A percentile compares a stretch with the other conserved stretches of the same genome.
Conservation (phyloP, 768 basidiomycete species). For the Mrakia hoshinonis region DNA sequence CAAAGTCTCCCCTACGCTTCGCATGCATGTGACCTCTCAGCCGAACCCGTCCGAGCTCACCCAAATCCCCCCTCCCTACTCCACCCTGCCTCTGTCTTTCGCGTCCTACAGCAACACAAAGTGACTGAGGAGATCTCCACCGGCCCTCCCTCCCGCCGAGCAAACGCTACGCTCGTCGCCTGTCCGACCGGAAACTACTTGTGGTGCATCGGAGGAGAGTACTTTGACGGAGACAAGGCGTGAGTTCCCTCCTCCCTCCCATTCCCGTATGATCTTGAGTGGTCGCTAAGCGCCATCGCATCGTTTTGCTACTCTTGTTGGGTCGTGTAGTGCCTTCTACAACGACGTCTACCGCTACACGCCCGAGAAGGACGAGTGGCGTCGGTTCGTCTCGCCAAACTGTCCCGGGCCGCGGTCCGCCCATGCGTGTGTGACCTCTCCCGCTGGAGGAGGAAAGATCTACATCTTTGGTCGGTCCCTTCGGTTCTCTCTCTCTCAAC, state of each 20-base stretch:
- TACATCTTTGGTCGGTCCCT: conserved; percentile 62
- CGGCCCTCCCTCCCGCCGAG: conserved; percentile 71
- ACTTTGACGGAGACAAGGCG: conserved; percentile 72
- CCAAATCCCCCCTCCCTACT: not conserved
- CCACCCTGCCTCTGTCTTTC: not conserved
- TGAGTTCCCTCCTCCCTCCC: conserved; percentile 42
- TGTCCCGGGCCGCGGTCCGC: conserved; percentile 83
- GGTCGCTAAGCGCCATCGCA: not conserved
- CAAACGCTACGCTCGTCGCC: conserved; percentile 70
- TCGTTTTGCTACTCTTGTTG: no score
- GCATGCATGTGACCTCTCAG: no score
- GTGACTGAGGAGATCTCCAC: conserved; percentile 79
- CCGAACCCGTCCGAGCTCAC: not conserved
- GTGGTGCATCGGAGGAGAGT: conserved; percentile 45
- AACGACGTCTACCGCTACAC: conserved; percentile 79
- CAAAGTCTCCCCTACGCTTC: no score
- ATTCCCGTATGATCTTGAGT: not conserved
- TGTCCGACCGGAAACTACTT: conserved; percentile 73
- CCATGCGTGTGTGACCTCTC: conserved; percentile 66
- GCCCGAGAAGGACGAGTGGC: conserved; percentile 54
- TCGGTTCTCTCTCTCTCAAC: not conserved
- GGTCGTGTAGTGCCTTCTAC: conserved; percentile 37
- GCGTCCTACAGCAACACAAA: conserved; percentile 51
- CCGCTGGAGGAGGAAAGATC: conserved; percentile 73
- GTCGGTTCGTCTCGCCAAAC: conserved; percentile 61